Percentiles rank a stretch among this genome's conserved stretches.
These are phyloP conservation scores for Dictyostelium capitatum DNA, from an alignment of 78 protist species.

Conservation along the genomic window DNA sequence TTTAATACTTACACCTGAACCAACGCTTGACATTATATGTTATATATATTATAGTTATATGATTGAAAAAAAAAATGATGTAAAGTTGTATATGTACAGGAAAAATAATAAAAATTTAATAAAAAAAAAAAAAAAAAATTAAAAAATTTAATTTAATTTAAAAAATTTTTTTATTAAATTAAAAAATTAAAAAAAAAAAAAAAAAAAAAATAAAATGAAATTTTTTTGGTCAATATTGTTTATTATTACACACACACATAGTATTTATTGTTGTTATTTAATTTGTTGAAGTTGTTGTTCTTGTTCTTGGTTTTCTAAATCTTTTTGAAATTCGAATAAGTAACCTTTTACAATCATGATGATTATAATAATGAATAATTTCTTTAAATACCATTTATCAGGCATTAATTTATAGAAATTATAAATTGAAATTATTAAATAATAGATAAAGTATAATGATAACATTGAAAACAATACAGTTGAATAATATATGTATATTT, in stretches of 20 bases:
- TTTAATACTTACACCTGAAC: conserved; percentile 68
- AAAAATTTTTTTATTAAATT: no score
- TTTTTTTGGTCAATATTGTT: neutral
- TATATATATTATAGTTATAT: neutral
- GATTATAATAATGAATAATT: neutral
- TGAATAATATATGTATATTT: no score
- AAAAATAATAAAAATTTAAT: no score
- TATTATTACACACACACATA: neutral
- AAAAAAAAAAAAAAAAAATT: neutral
- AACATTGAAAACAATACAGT: no score
- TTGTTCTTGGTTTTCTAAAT: neutral
- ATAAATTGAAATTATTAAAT: neutral
- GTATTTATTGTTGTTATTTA: neutral
- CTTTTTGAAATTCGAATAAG: neutral
- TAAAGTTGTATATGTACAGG: neutral
- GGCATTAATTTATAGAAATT: neutral
- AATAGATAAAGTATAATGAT: neutral
- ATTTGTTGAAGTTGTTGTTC: neutral
- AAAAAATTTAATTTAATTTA: neutral
- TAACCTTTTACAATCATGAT: neutral
- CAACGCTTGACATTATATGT: conserved; percentile 71
- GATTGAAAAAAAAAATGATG: neutral
- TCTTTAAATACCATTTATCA: neutral
- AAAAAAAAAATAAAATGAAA: neutral
- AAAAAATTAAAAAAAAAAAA: neutral